A percentile compares a stretch with the other conserved stretches of the same genome.
Conservation (phyloP, 257 asterid genomes). For the Solanum acaule region DNA sequence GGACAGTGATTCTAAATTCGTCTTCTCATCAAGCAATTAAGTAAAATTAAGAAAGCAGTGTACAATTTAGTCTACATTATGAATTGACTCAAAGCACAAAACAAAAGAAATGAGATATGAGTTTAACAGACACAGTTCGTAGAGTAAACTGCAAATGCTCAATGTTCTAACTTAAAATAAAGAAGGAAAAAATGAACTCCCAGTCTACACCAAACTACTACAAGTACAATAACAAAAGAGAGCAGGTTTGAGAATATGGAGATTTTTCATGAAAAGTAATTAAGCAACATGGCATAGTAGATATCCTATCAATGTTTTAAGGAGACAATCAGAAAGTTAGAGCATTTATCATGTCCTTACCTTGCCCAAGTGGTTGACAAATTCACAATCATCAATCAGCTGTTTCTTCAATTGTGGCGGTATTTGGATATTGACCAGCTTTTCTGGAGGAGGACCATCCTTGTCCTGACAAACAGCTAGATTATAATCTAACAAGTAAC, state of each 20-base stretch:
- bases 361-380: conserved; percentile 52
- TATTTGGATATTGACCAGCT: conserved; percentile 42
- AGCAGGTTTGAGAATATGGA: not conserved
- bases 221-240: not conserved
- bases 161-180: not conserved
- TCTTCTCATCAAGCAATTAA: not conserved
- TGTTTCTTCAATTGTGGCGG: conserved; percentile 57
- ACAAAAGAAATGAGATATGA: not conserved
- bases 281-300: not conserved
- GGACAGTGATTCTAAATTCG: not conserved
- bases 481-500: not conserved
- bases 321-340: not conserved
- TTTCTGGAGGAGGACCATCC: conserved; percentile 23
- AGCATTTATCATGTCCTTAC: conserved; percentile 22
- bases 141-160: not conserved
- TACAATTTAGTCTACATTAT: not conserved
- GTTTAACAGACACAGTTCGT: not conserved
- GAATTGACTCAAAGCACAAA: not conserved
- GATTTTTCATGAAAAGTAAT: not conserved
- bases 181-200: not conserved
- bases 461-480: conserved; percentile 32
- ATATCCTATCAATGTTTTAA: not conserved
- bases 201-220: not conserved
- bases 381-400: conserved; percentile 59
- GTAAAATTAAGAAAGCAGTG: not conserved